Evolutionary conservation across 805 yeast genomes (phyloP).

Genomic region (Schizosaccharomyces lindneri): DNA sequence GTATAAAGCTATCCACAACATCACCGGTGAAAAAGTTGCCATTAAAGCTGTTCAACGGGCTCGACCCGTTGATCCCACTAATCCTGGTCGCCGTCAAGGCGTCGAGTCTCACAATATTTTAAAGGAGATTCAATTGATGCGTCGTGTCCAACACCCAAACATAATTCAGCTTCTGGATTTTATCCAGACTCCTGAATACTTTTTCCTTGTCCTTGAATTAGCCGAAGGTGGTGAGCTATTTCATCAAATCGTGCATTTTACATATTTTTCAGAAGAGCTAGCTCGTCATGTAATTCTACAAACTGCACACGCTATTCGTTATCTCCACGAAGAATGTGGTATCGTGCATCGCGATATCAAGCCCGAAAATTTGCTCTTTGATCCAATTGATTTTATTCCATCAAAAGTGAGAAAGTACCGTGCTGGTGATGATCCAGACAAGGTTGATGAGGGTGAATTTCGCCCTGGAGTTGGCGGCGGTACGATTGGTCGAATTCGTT

Average conservation of each 20-base stretch:
- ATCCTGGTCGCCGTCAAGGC: neutral
- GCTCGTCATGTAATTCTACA: slow-evolving; percentile 50
- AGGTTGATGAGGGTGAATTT: slow-evolving; percentile 74
- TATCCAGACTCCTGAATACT: slow-evolving; percentile 26
- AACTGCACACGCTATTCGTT: slow-evolving; percentile 42
- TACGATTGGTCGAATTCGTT: slow-evolving; percentile 63
- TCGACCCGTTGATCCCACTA: neutral
- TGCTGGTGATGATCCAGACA: slow-evolving; percentile 17
- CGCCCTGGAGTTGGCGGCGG: slow-evolving; percentile 70
- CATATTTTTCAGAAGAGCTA: slow-evolving; percentile 50
- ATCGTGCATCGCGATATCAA: slow-evolving; percentile 62
- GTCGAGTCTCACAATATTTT: slow-evolving; percentile 24
- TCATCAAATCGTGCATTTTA: slow-evolving; percentile 51
- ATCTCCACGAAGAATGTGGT: slow-evolving; percentile 45
- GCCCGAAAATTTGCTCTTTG: slow-evolving; percentile 52
- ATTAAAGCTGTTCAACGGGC: slow-evolving; percentile 47
- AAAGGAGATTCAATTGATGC: slow-evolving; percentile 54
- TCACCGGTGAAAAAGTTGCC: slow-evolving; percentile 29
- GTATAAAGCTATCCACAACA: slow-evolving; percentile 36
- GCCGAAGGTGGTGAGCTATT: slow-evolving; percentile 62
- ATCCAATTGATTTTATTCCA: slow-evolving; percentile 25
- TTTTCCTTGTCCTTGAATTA: slow-evolving; percentile 41
- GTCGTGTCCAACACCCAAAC: slow-evolving; percentile 35
- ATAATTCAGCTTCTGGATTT: slow-evolving; percentile 30
- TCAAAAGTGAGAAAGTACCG: slow-evolving; percentile 13